These are phyloP conservation scores for Taxillus chinensis DNA, from an alignment of 164 flowering plant species.

Conservation along the genomic window DNA sequence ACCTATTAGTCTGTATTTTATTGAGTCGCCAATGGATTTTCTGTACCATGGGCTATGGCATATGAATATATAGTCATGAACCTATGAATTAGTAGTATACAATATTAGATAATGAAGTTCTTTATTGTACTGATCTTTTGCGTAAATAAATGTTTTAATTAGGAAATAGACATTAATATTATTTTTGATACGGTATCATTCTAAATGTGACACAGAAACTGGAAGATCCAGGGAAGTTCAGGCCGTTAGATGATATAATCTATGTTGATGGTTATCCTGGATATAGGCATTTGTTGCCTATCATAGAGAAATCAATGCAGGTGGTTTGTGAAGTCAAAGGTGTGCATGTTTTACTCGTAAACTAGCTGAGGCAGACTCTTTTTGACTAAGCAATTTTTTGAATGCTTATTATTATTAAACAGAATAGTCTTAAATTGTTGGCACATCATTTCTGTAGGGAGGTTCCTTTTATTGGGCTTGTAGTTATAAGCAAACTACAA, in stretches of 20 bases:
- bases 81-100: neutral
- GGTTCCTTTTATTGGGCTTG: too few species aligned
- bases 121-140: neutral
- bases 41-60: too few species aligned
- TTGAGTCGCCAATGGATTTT: neutral
- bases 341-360: neutral
- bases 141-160: neutral
- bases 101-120: neutral
- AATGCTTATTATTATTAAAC: neutral
- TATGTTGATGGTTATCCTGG: constrained; percentile 64
- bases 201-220: constrained; percentile 42
- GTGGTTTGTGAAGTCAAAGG: constrained; percentile 89
- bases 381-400: neutral
- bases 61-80: neutral
- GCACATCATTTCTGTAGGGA: too few species aligned
- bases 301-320: constrained; percentile 62
- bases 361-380: neutral
- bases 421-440: too few species aligned
- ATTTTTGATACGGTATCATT: neutral
- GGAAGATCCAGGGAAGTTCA: constrained; percentile 75
- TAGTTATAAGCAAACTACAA: too few species aligned
- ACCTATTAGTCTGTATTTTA: too few species aligned
- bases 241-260: constrained; percentile 83
- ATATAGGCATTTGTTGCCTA: constrained; percentile 46
- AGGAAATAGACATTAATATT: neutral